Base-by-base conservation (phyloP, 2,329 filamentous ascomycete species). In the Fusarium torulosum region DNA sequence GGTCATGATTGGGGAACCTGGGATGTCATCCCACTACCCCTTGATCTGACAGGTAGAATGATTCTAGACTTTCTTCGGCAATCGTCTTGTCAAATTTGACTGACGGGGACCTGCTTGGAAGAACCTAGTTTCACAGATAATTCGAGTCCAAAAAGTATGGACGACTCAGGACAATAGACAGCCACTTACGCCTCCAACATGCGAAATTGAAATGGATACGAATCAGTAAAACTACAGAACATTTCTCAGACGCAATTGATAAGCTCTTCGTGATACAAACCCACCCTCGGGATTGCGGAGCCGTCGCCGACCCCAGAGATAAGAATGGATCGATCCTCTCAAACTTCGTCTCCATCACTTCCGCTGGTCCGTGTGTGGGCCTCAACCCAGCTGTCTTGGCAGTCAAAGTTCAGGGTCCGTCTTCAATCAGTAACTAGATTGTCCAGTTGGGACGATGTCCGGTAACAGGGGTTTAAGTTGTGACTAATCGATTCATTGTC, bases 1-100 rank as follows among this genome's bases (percentile, higher is more conserved):
- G 27, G 25, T 17, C 21, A 19, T 20, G 45, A 42, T 33, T 56
- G 37, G 45, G 46, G 45, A 56, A 33, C 45, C 27, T 33, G 21
- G 17, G 53, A 35, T 35, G 4, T 41, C 35, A 27, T 42, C 19
- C 53, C 46, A 41, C 37, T 53, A 15, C 53, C 46, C 53, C 53
- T 56, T 27, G 46, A 42, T 31, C 21, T n/a, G 19, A 17, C 6
- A 29, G 10, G 15, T 9, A 23, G 7, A 10, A 43, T 14, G 31
- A 53, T 25, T 54, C 52, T 55, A 55, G 52, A 40, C 25, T 40
- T n/a, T n/a, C 17, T 23, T 54, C 52, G 44, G 35, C 15, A 31
- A 50, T 54, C 43, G 43, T 23, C 44, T 25, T 55, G 33, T 23
- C 43, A 38, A 50, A 25, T 49, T 46, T 53, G 27, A 8, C 27